Conservation (phyloP, 441 rosid genomes). For the Omphalea diandra region DNA sequence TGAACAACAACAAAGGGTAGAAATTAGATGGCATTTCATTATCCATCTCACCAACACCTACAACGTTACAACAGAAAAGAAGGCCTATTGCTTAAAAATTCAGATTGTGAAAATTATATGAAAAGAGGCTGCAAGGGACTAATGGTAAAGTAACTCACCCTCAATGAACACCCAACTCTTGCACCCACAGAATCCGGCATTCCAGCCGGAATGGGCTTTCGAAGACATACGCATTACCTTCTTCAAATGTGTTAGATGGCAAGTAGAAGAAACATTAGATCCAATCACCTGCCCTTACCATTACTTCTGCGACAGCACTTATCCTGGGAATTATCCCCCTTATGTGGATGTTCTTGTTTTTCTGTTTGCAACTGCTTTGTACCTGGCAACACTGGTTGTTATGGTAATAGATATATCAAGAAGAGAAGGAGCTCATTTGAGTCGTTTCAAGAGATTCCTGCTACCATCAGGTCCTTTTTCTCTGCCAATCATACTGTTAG, state of each 20-base stretch:
- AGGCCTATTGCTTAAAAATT: slow-evolving; percentile 16
- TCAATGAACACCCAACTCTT: slow-evolving; percentile 30
- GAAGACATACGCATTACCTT: slow-evolving; percentile 47
- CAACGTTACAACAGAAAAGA: slow-evolving; percentile 49
- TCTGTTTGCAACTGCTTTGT: slow-evolving; percentile 40
- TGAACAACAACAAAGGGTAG: background rate
- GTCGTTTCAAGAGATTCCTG: slow-evolving; percentile 44
- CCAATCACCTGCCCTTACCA: slow-evolving; percentile 75
- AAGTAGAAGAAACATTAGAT: slow-evolving; percentile 77
- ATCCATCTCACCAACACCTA: slow-evolving; percentile 49
- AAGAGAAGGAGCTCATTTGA: slow-evolving; percentile 26
- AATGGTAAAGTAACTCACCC: slow-evolving; percentile 8
- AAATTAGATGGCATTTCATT: slow-evolving; percentile 45
- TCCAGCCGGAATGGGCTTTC: slow-evolving; percentile 36
- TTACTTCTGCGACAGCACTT: slow-evolving; percentile 70
- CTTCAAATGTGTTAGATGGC: slow-evolving; percentile 82
- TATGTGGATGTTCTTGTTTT: slow-evolving; percentile 44
- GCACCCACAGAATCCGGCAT: slow-evolving; percentile 22
- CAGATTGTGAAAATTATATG: slow-evolving; percentile 6
- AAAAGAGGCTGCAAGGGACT: slow-evolving; percentile 22
- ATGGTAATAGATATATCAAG: slow-evolving; percentile 40
- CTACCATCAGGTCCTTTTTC: slow-evolving; percentile 69
- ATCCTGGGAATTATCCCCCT: slow-evolving; percentile 53
- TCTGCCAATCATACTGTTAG: slow-evolving; percentile 56
- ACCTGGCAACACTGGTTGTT: slow-evolving; percentile 40